Percentiles rank a stretch among this genome's conserved stretches.
Evolutionary conservation across 2,329 filamentous ascomycete species (phyloP).

Genomic region (Xylaria sp.): DNA sequence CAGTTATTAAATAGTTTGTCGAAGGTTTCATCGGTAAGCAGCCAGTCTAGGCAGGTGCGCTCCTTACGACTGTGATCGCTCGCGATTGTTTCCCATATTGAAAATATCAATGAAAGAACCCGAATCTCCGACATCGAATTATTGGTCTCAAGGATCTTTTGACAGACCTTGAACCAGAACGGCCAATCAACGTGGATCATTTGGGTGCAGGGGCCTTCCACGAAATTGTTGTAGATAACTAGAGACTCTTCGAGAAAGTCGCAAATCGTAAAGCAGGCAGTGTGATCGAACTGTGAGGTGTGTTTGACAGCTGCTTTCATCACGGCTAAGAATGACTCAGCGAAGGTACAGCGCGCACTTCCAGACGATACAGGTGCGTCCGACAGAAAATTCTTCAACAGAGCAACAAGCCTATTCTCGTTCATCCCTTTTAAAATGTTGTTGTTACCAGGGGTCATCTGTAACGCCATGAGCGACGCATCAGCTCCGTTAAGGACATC

Average conservation of each 20-base stretch:
- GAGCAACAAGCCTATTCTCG: conserved; percentile 85
- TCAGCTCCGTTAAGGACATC: conserved; percentile 67
- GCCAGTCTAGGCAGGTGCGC: conserved; percentile 76
- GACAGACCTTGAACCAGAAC: conserved; percentile 87
- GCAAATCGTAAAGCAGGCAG: conserved; percentile 87
- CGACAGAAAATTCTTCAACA: conserved; percentile 81
- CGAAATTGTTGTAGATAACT: conserved; percentile 65
- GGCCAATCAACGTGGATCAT: conserved; percentile 74
- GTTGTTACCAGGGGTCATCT: conserved; percentile 64
- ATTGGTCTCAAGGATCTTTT: conserved; percentile 80
- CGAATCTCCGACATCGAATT: conserved; percentile 92
- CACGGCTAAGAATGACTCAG: conserved; percentile 76
- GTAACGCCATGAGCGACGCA: conserved; percentile 70
- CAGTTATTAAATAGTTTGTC: conserved; percentile 89
- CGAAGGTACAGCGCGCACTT: conserved; percentile 73
- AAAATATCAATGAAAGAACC: conserved; percentile 82
- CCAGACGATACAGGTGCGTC: conserved; percentile 54
- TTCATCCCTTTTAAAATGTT: conserved; percentile 84
- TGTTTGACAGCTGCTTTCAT: conserved; percentile 78
- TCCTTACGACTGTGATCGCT: conserved; percentile 74
- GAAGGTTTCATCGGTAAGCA: conserved; percentile 80
- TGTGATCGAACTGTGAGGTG: conserved; percentile 83
- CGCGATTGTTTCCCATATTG: conserved; percentile 78
- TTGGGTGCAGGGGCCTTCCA: conserved; percentile 52
- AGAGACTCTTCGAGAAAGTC: conserved; percentile 89